Conservation (phyloP, 1,139 yeast genomes). For the Spathaspora sp. region DNA sequence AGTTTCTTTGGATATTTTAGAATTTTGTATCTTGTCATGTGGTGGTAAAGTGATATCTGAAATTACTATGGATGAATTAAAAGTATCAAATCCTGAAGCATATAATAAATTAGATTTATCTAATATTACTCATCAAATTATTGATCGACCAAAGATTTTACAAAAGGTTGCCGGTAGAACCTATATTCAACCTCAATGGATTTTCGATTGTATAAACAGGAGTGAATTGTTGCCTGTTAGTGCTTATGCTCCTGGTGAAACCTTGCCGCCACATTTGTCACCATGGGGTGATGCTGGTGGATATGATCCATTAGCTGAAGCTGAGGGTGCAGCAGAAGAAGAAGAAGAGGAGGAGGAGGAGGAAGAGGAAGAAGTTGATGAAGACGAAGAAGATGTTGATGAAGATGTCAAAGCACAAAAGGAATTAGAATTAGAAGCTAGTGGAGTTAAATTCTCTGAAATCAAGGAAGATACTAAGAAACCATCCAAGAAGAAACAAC, state of each 20-base stretch:
- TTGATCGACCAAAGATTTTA: constrained; percentile 82
- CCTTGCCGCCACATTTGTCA: constrained; percentile 92
- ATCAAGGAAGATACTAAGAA: constrained; percentile 31
- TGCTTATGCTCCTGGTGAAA: constrained; percentile 88
- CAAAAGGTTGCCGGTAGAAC: constrained; percentile 88
- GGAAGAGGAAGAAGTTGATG: constrained; percentile 45
- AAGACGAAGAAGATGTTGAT: constrained; percentile 51
- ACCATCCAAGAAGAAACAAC: constrained; percentile 25
- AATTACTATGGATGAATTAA: constrained; percentile 77
- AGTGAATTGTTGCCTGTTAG: constrained; percentile 72
- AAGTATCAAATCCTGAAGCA: constrained; percentile 38
- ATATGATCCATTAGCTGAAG: constrained; percentile 73
- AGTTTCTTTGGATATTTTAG: constrained; percentile 89
- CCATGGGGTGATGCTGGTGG: constrained; percentile 98
- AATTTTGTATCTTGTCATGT: constrained; percentile 80
- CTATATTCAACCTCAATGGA: constrained; percentile 97
- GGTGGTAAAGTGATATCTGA: constrained; percentile 90
- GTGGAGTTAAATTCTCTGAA: constrained; percentile 77
- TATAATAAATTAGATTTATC: constrained; percentile 56
- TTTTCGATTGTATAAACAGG: constrained; percentile 87
- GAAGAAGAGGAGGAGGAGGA: constrained; percentile 46
- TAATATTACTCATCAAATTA: constrained; percentile 86
- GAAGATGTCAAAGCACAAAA: constrained; percentile 69
- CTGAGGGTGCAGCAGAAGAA: constrained; percentile 26
- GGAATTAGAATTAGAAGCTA: constrained; percentile 88